These are phyloP conservation scores for Fusarium tanahbumbuense DNA, from an alignment of 2,329 filamentous ascomycete species.

Conservation along the genomic window DNA sequence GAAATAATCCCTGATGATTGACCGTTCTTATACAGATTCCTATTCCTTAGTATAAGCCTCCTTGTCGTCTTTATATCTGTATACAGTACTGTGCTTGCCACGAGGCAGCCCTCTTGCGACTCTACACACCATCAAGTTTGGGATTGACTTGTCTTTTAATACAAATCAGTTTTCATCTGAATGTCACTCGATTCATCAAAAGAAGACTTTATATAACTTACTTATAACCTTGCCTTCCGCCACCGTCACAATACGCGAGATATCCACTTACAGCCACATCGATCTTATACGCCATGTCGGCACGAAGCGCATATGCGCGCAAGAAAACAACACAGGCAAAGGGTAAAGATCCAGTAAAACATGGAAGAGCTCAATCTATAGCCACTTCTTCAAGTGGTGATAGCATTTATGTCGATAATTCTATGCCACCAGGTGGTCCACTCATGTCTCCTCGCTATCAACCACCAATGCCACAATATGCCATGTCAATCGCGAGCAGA, in stretches of 20 bases:
- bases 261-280: constrained; percentile 1
- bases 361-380: constrained; percentile 52
- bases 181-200: not conserved
- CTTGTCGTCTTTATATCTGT: not conserved
- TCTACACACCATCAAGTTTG: not conserved
- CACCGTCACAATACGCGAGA: not conserved
- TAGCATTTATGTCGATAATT: constrained; percentile 55
- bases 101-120: not conserved
- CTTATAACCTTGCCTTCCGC: not conserved
- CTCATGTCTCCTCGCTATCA: constrained; percentile 59
- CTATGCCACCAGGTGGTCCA: constrained; percentile 50
- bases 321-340: constrained; percentile 67
- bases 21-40: not conserved
- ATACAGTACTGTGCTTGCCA: not conserved
- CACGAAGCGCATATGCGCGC: constrained; percentile 67
- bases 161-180: not conserved
- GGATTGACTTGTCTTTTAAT: not conserved
- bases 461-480: constrained; percentile 34
- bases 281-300: constrained; percentile 59
- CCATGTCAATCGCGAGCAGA: constrained; percentile 5
- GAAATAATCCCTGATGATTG: not conserved
- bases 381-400: constrained; percentile 54
- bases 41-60: not conserved
- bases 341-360: constrained; percentile 43
- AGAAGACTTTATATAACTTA: not conserved